Conservation (phyloP, 2,329 filamentous ascomycete genomes). For the Aspergillus calidoustus region DNA sequence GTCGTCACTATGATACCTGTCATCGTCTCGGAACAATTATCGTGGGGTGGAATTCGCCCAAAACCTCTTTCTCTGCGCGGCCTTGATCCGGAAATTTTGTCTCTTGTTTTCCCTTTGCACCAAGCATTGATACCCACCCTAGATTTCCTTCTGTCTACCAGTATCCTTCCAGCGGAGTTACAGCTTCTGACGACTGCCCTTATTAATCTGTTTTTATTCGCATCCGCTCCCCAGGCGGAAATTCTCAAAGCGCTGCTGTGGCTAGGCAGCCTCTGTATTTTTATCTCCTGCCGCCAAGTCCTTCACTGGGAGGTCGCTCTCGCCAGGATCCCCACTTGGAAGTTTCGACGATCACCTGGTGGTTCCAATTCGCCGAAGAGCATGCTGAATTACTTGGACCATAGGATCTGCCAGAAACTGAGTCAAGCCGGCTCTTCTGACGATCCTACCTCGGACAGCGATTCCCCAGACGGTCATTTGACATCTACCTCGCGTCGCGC, state of each 20-base stretch:
- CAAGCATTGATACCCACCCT: constrained; percentile 74
- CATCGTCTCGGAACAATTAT: constrained; percentile 52
- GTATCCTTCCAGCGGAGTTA: constrained; percentile 82
- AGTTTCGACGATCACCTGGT: constrained; percentile 67
- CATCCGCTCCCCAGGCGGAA: constrained; percentile 78
- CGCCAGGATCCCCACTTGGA: constrained; percentile 88
- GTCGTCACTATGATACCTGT: constrained; percentile 73
- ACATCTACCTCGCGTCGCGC: constrained; percentile 42
- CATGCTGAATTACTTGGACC: constrained; percentile 48
- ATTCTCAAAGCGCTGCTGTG: constrained; percentile 86
- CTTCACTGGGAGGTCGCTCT: constrained; percentile 83
- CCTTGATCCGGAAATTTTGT: constrained; percentile 62
- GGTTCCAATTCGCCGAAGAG: constrained; percentile 41
- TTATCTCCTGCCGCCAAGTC: constrained; percentile 73
- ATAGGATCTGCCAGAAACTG: constrained; percentile 55
- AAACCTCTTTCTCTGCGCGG: constrained; percentile 37
- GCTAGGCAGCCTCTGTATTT: constrained; percentile 77
- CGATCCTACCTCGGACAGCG: constrained; percentile 44
- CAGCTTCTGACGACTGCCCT: constrained; percentile 83
- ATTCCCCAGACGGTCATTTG: constrained; percentile 33
- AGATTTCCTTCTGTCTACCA: constrained; percentile 83
- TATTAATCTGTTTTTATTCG: constrained; percentile 78
- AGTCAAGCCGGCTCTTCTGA: constrained; percentile 45
- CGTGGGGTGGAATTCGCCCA: constrained; percentile 39
- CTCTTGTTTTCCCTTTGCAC: constrained; percentile 80